Conservation (phyloP, 176 grass and related monocot genomes). For the Raddia distichophylla region DNA sequence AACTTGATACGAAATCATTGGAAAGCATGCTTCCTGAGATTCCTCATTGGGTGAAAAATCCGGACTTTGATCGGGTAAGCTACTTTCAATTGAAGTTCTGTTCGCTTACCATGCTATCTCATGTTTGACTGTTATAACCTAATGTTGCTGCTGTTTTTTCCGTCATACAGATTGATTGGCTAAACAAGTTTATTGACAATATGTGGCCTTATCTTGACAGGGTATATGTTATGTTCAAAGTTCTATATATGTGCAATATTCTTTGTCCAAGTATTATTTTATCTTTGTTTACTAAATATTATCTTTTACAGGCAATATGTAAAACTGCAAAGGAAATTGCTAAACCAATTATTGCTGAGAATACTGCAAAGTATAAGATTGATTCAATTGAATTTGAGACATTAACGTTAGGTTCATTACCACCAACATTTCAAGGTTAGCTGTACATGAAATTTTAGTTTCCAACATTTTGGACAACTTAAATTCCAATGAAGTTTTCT, state of each 20-base stretch:
- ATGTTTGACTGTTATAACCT: conserved; percentile 15
- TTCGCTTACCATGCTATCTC: conserved; percentile 8
- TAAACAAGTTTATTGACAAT: conserved; percentile 69
- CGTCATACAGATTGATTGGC: conserved; percentile 71
- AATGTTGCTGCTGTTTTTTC: conserved; percentile 1
- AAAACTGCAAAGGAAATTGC: conserved; percentile 77
- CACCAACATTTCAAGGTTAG: conserved; percentile 78
- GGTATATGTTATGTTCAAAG: conserved; percentile 42
- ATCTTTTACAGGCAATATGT: conserved; percentile 67
- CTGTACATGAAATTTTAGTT: conserved; percentile 11
- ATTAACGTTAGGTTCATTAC: conserved; percentile 75
- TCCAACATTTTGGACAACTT: conserved; percentile 14
- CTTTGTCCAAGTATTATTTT: background rate
- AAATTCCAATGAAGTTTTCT: conserved; percentile 1
- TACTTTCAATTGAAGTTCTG: conserved; percentile 4
- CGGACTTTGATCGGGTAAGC: conserved; percentile 79
- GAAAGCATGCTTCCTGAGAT: conserved; percentile 75
- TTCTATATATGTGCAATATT: conserved; percentile 12
- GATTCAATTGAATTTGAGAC: conserved; percentile 88
- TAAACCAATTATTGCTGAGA: conserved; percentile 84
- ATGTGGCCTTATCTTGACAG: conserved; percentile 97
- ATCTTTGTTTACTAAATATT: background rate
- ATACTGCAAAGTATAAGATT: conserved; percentile 81
- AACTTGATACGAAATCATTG: conserved; percentile 65
- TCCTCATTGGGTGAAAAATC: conserved; percentile 83